Percentiles rank a stretch among this genome's conserved stretches.
Conservation (phyloP, 2,329 filamentous ascomycete species). For the Botrytis elliptica region DNA sequence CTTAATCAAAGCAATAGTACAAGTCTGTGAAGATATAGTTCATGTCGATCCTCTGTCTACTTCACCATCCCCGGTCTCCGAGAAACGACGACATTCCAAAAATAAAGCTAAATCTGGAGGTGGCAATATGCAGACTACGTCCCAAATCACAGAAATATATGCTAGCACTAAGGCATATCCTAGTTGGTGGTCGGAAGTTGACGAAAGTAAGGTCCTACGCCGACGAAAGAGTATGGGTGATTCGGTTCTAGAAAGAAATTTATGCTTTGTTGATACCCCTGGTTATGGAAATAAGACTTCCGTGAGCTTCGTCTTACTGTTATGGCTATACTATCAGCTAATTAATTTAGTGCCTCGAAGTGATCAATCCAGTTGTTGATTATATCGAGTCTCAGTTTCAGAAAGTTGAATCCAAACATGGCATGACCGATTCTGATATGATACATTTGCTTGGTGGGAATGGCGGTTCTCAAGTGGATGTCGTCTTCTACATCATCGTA, state of each 20-base stretch:
- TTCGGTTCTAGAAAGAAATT: slow-evolving; percentile 79
- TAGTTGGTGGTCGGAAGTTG: slow-evolving; percentile 81
- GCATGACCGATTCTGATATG: slow-evolving; percentile 71
- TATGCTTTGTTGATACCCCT: slow-evolving; percentile 89
- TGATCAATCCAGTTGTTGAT: slow-evolving; percentile 59
- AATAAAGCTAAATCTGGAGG: slow-evolving; percentile 32
- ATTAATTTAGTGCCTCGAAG: slow-evolving; percentile 50
- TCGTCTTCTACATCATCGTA: slow-evolving; percentile 77
- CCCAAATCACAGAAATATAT: slow-evolving; percentile 63
- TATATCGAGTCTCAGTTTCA: slow-evolving; percentile 72
- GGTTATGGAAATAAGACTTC: slow-evolving; percentile 57
- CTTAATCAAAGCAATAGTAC: slow-evolving; percentile 82
- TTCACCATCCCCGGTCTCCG: slow-evolving; percentile 36
- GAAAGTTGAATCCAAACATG: slow-evolving; percentile 59
- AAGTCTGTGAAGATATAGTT: slow-evolving; percentile 86
- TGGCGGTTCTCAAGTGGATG: slow-evolving; percentile 81
- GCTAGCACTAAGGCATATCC: slow-evolving; percentile 84
- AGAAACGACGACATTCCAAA: slow-evolving; percentile 34
- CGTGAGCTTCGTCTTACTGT: slow-evolving; percentile 42
- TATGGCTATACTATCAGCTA: slow-evolving; percentile 33
- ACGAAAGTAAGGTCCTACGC: slow-evolving; percentile 59
- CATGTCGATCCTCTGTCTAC: slow-evolving; percentile 67
- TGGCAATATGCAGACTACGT: slow-evolving; percentile 38
- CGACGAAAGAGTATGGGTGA: slow-evolving; percentile 72
- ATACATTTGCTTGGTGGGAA: slow-evolving; percentile 75